Conservation (phyloP, 2,329 filamentous ascomycete genomes). For the Ceratocystis harringtonii region DNA sequence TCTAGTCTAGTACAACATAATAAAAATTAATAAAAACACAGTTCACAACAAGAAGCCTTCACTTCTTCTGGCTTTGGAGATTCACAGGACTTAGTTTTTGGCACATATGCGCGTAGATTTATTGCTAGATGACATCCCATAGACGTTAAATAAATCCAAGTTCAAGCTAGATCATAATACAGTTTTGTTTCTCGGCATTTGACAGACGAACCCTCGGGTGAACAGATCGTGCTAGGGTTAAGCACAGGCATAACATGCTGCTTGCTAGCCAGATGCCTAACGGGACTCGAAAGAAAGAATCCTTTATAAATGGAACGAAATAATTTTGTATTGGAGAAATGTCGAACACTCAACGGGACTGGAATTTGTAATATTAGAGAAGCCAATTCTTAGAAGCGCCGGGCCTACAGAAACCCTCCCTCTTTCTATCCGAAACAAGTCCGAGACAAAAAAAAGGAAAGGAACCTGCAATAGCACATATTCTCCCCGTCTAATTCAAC, state of each 20-base stretch:
- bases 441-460: not conserved
- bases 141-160: too few species aligned
- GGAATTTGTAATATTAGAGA: conserved; percentile 31
- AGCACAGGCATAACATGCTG: too few species aligned
- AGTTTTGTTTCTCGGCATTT: too few species aligned
- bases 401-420: conserved; percentile 20
- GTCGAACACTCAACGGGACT: conserved; percentile 51
- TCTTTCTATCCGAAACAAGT: conserved; percentile 17
- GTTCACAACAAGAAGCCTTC: too few species aligned
- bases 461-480: conserved; percentile 26
- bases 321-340: conserved; percentile 22
- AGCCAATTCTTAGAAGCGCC: conserved; percentile 51
- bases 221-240: too few species aligned
- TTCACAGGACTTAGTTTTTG: not conserved
- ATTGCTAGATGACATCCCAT: not conserved
- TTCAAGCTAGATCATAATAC: too few species aligned
- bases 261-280: not conserved
- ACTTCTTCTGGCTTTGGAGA: too few species aligned
- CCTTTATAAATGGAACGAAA: not conserved
- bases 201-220: too few species aligned
- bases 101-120: not conserved
- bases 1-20: too few species aligned
- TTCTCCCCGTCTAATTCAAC: conserved; percentile 48
- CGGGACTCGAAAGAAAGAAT: not conserved
- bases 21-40: too few species aligned